Base-by-base conservation (phyloP, 73 alveolate genomes). In the Symbiodinium natans region DNA sequence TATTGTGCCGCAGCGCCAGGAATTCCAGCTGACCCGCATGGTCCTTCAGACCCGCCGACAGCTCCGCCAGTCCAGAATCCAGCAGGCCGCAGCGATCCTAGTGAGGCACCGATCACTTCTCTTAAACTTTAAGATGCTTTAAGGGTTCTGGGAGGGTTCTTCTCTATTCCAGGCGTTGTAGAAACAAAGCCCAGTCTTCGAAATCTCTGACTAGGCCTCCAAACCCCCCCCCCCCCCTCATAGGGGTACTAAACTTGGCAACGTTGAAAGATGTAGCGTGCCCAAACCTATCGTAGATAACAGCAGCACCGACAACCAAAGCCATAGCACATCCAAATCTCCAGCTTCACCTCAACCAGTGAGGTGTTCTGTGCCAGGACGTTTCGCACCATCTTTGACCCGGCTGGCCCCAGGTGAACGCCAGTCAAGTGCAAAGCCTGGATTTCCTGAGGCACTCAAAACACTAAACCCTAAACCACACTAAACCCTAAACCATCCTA, bases 321-420 rank as follows among this genome's bases (percentile, higher is more conserved):
- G n/a, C n/a, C n/a, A n/a, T n/a, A n/a, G n/a, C 41, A 43, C 93
- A 4, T n/a, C 19, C 88, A 41, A n/a, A 88, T n/a, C 36, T n/a
- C 97, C 31, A 92, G 83, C n/a, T 38, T 34, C 71, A 92, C 41
- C 34, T 92, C 98, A 31, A 77, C 46, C 42, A 92, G 68, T 11
- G 92, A 75, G 33, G 48, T 48, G 52, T 92, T 92, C 92, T 92
- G 98, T 83, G 98, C 98, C 83, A 92, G 83, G 29, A 92, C 98
- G 29, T 92, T 92, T 21, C 98, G 98, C 98, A 92, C 42, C 98
- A 92, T 92, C 83, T 92, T 92, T 40, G 98, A n/a, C n/a, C 98
- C 98, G 21, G 92, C 52, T 33, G 98, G 98, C 41, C 98, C 98
- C 92, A 92, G 27, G 83, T 92, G 98, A 4, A 43, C 90, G 9